These are phyloP conservation scores for Grosmannia serpens DNA, from an alignment of 2,329 filamentous ascomycete genomes.

Conservation along the genomic window DNA sequence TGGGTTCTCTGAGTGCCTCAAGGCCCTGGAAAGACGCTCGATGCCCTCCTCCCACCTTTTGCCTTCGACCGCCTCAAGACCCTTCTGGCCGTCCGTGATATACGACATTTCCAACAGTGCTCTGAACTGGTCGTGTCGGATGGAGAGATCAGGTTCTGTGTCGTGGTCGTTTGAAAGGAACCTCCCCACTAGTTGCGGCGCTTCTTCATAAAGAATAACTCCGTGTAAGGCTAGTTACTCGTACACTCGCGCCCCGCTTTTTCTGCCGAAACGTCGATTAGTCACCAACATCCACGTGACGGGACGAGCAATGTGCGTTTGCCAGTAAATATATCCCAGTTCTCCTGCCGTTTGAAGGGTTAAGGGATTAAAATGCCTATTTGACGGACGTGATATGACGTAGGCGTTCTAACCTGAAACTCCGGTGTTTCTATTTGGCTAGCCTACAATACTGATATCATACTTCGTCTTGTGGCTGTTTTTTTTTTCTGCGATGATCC, in stretches of 20 bases:
- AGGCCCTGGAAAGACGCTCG: conserved; percentile 52
- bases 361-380: no score
- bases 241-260: no score
- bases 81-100: conserved; percentile 40
- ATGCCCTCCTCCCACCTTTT: conserved; percentile 59
- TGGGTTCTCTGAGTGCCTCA: conserved; percentile 56
- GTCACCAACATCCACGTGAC: no score
- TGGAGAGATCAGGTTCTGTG: not conserved
- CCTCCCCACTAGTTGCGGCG: not conserved
- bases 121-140: not conserved
- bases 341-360: no score
- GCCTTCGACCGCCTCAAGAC: conserved; percentile 52
- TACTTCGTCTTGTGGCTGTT: not conserved
- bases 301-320: no score
- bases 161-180: not conserved
- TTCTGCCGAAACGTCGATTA: no score
- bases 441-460: no score
- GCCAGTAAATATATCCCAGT: no score
- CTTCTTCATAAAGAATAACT: not conserved
- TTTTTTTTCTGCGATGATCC: not conserved
- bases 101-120: conserved; percentile 33
- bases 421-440: no score
- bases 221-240: not conserved
- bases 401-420: no score
- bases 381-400: not conserved